A percentile compares a stretch with the other conserved stretches of the same genome.
Evolutionary conservation across 495 filamentous ascomycete species (phyloP).

Genomic region (Penicillium argentinense): DNA sequence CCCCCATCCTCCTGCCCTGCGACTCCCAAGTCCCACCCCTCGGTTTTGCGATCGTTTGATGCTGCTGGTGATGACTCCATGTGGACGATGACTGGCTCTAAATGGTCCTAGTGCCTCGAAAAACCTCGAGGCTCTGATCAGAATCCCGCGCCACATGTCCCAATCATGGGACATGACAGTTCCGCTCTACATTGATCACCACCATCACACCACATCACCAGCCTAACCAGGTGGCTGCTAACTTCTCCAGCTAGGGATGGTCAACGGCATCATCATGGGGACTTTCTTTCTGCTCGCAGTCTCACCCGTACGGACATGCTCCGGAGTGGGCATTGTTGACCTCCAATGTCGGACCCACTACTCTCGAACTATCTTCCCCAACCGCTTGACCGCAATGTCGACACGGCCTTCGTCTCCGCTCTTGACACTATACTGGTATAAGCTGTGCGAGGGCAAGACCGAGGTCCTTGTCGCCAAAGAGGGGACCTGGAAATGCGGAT

Average conservation of each 20-base stretch:
- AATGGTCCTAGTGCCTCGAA: background rate
- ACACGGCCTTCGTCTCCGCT: conserved; percentile 6
- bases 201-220: background rate
- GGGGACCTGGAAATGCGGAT: too few relatives aligned
- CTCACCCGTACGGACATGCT: background rate
- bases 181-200: background rate
- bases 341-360: conserved; percentile 22
- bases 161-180: conserved; percentile 21
- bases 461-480: too few relatives aligned
- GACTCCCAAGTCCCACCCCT: too few relatives aligned
- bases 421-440: background rate
- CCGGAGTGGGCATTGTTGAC: background rate
- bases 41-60: too few relatives aligned
- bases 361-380: conserved; percentile 19
- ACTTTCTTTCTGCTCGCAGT: too few relatives aligned
- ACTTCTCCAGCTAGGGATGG: too few relatives aligned
- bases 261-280: too few relatives aligned
- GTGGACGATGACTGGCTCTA: background rate
- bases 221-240: background rate
- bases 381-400: conserved; percentile 30
- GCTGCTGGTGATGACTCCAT: background rate
- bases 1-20: too few relatives aligned
- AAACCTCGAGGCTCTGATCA: conserved; percentile 14
- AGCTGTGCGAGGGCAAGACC: background rate
- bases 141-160: conserved; percentile 19